A percentile compares a stretch with the other conserved stretches of the same genome.
These are phyloP conservation scores for Cladobotryum mycophilum DNA, from an alignment of 2,329 filamentous ascomycete genomes.

Conservation along the genomic window DNA sequence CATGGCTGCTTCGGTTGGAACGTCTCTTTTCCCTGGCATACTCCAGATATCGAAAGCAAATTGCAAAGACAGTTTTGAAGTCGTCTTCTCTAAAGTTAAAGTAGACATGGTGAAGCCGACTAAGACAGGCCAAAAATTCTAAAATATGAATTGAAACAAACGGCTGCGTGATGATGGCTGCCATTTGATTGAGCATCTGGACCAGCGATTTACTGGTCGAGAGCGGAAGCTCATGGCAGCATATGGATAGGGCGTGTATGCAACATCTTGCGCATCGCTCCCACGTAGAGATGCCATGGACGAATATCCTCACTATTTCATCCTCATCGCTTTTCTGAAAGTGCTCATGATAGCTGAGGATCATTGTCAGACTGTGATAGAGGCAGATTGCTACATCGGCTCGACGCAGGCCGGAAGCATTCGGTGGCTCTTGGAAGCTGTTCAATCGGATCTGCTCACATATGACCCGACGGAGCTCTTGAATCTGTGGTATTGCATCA, in stretches of 20 bases:
- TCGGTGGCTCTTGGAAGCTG: conserved; percentile 74
- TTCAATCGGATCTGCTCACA: conserved; percentile 78
- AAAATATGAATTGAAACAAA: conserved; percentile 90
- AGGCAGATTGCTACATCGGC: conserved; percentile 85
- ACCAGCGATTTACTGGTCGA: conserved; percentile 82
- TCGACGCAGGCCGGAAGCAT: conserved; percentile 71
- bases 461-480: conserved; percentile 65
- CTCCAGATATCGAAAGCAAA: conserved; percentile 89
- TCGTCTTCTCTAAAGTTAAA: conserved; percentile 87
- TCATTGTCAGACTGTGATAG: conserved; percentile 78
- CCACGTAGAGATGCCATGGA: conserved; percentile 75
- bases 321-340: conserved; percentile 83
- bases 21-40: conserved; percentile 67
- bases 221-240: conserved; percentile 86
- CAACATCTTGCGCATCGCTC: conserved; percentile 86
- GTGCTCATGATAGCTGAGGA: conserved; percentile 83
- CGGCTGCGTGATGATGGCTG: conserved; percentile 89
- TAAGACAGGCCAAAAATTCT: conserved; percentile 87
- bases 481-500: conserved; percentile 66
- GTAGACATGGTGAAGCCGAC: conserved; percentile 76
- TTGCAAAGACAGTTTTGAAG: conserved; percentile 89
- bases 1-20: conserved; percentile 38
- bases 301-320: conserved; percentile 80
- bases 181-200: conserved; percentile 85
- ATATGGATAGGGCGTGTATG: conserved; percentile 90